Evolutionary conservation across 1,139 yeast species (phyloP).

Genomic region (Debaryomyces fabryi): DNA sequence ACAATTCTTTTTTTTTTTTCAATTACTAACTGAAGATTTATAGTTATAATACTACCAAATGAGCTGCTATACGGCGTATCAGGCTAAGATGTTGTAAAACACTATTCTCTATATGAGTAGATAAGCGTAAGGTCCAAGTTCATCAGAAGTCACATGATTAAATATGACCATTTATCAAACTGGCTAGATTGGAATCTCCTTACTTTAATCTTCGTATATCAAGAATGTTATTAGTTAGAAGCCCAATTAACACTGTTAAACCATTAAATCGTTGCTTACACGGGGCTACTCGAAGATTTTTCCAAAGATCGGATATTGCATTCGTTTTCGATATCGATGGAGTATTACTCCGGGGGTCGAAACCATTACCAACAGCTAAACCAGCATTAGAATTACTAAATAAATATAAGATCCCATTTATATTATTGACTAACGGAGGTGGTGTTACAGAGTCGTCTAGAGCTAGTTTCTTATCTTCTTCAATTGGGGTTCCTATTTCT

Average conservation of each 20-base stretch:
- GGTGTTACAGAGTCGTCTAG: constrained; percentile 73
- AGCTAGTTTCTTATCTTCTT: constrained; percentile 56
- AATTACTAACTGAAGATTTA: no score
- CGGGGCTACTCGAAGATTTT: background rate
- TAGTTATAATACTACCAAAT: no score
- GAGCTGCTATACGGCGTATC: no score
- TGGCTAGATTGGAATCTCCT: background rate
- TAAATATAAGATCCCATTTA: constrained; percentile 68
- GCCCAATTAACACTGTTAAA: background rate
- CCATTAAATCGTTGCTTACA: background rate
- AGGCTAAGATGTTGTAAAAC: no score
- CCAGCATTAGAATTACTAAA: constrained; percentile 64
- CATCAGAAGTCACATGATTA: background rate
- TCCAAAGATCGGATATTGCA: constrained; percentile 18
- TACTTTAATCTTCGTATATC: background rate
- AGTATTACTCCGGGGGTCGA: constrained; percentile 79
- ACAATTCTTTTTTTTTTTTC: no score
- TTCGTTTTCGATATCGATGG: constrained; percentile 72
- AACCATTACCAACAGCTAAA: constrained; percentile 68
- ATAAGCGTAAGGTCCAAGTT: background rate
- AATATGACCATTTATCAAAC: background rate
- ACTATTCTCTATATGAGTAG: background rate
- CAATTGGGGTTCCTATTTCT: constrained; percentile 52
- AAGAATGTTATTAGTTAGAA: background rate
- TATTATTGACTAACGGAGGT: constrained; percentile 91